phyloP scores from a whole-genome alignment of 345 rosid genomes.

The Populus alba region DNA sequence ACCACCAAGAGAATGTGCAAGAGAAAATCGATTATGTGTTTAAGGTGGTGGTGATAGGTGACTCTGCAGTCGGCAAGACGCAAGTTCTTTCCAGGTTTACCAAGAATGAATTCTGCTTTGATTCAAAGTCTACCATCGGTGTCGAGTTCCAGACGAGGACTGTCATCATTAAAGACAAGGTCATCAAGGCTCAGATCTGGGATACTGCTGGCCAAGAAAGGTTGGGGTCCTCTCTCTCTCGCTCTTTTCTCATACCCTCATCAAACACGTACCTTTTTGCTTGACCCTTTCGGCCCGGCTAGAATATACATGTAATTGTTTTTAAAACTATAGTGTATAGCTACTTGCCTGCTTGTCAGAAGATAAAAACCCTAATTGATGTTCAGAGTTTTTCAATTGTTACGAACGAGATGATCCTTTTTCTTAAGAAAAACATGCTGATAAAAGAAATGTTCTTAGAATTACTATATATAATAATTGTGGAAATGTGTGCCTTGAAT shows the following conservation, averaged over 20 bases:
- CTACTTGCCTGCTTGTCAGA: not conserved
- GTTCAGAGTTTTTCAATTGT: too few species aligned
- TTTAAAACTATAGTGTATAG: not conserved
- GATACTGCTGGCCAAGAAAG: constrained; percentile 97
- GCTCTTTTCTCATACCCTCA: not conserved
- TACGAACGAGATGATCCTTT: not conserved
- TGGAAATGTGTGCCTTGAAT: not conserved
- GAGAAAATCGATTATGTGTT: constrained; percentile 71
- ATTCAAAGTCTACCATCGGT: constrained; percentile 81
- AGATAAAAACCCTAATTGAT: not conserved
- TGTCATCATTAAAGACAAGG: constrained; percentile 50
- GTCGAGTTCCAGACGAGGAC: constrained; percentile 85
- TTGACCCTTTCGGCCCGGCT: not conserved
- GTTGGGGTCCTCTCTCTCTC: constrained; percentile 26
- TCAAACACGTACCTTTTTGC: not conserved
- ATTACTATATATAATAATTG: not conserved
- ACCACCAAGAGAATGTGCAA: constrained; percentile 19
- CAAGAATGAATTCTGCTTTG: constrained; percentile 61
- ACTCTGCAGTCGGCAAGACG: constrained; percentile 81
- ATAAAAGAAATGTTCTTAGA: not conserved
- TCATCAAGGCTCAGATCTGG: constrained; percentile 95
- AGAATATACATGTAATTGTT: not conserved
- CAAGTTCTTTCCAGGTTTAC: constrained; percentile 74
- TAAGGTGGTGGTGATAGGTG: constrained; percentile 79
- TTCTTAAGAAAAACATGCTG: not conserved